phyloP scores from a whole-genome alignment of 2,329 filamentous ascomycete genomes.

The Colletotrichum musae region DNA sequence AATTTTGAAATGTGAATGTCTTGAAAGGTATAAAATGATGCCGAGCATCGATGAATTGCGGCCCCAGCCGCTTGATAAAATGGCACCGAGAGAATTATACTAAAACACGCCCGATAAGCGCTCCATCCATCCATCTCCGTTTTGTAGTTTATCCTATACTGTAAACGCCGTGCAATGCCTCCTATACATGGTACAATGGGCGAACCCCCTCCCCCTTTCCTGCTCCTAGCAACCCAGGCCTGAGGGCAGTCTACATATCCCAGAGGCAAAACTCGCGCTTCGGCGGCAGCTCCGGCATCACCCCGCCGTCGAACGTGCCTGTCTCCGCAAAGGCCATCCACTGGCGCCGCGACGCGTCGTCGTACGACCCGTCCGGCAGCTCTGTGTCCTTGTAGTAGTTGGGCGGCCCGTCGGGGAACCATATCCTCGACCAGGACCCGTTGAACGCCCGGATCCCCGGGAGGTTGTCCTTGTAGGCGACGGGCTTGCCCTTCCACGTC shows the following conservation, averaged over 20 bases:
- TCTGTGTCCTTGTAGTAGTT: slow-evolving; percentile 75
- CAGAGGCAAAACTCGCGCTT: slow-evolving; percentile 82
- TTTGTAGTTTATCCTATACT: slow-evolving; percentile 4
- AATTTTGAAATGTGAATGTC: background rate
- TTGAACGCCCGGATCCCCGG: slow-evolving; percentile 67
- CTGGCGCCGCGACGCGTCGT: slow-evolving; percentile 70
- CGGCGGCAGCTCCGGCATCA: slow-evolving; percentile 85
- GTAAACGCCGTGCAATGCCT: slow-evolving; percentile 38
- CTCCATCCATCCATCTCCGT: background rate
- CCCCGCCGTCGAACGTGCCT: slow-evolving; percentile 77
- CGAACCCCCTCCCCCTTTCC: background rate
- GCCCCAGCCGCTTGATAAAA: no score
- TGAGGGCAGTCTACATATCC: slow-evolving; percentile 69
- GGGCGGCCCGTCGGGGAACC: slow-evolving; percentile 81
- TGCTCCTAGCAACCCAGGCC: slow-evolving; percentile 41
- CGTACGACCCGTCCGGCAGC: slow-evolving; percentile 68
- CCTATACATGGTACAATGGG: slow-evolving; percentile 9
- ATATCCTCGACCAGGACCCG: slow-evolving; percentile 75
- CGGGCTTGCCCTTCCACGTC: slow-evolving; percentile 75
- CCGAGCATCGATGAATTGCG: no score
- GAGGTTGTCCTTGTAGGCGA: slow-evolving; percentile 67
- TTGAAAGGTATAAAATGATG: no score
- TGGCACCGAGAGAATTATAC: no score
- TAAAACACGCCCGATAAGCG: no score
- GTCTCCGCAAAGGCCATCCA: slow-evolving; percentile 77